These are phyloP conservation scores for Kuraishia piskuri DNA, from an alignment of 805 yeast species.

Conservation along the genomic window DNA sequence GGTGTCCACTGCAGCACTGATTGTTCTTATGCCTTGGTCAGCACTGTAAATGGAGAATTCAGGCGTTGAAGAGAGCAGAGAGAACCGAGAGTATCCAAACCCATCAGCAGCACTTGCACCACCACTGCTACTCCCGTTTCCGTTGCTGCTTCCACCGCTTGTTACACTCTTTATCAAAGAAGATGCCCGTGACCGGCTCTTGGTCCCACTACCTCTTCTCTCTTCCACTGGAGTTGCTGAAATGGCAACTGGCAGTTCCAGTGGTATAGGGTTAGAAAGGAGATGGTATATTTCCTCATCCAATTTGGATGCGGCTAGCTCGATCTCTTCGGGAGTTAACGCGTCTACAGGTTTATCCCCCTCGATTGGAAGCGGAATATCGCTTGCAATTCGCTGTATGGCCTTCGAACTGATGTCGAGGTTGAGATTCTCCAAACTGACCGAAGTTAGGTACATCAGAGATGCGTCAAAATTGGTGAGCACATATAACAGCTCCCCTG, in stretches of 20 bases:
- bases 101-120: neutral
- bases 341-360: constrained; percentile 4
- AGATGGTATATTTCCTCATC: neutral
- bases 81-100: neutral
- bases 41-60: constrained; percentile 23
- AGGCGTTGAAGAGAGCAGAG: constrained; percentile 2
- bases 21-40: constrained; percentile 25
- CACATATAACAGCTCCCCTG: constrained; percentile 23
- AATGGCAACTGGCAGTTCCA: neutral
- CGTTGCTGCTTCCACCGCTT: neutral
- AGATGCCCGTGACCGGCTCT: neutral
- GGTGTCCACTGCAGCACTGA: constrained; percentile 25
- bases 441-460: constrained; percentile 23
- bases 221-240: neutral
- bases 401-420: constrained; percentile 11
- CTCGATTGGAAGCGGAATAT: neutral
- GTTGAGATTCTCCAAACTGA: constrained; percentile 21
- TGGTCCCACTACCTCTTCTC: neutral
- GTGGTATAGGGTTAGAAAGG: constrained; percentile 1
- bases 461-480: constrained; percentile 28
- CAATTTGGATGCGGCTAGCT: neutral
- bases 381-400: neutral
- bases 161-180: neutral
- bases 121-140: neutral
- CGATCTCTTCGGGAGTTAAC: neutral